These are phyloP conservation scores for Boletus tomentosulus DNA, from an alignment of 768 basidiomycete species.

Conservation along the genomic window DNA sequence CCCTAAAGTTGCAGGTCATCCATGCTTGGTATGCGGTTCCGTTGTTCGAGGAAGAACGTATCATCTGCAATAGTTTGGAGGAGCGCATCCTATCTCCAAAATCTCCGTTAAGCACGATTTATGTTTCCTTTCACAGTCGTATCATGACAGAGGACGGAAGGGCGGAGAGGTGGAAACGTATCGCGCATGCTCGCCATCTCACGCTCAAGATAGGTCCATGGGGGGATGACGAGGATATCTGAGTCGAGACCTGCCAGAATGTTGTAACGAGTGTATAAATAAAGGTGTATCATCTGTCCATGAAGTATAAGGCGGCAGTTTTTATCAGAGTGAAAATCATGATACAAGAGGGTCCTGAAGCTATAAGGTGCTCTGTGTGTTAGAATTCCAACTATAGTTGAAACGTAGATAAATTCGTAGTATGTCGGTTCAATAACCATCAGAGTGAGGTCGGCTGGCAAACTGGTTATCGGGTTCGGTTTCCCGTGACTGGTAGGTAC, in stretches of 20 bases:
- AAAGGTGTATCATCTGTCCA: conserved; percentile 1
- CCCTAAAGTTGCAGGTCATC: conserved; percentile 35
- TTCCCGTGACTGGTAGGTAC: conserved; percentile 24
- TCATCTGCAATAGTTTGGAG: conserved; percentile 30
- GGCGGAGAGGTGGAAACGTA: conserved; percentile 22
- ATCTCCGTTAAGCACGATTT: conserved; percentile 6
- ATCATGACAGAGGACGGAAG: conserved; percentile 22
- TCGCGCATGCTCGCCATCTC: conserved; percentile 20
- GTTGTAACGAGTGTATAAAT: background rate
- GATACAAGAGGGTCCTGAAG: background rate
- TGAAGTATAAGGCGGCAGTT: background rate
- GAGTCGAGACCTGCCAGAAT: background rate
- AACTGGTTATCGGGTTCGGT: conserved; percentile 33
- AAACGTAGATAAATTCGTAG: background rate
- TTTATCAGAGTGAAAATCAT: background rate
- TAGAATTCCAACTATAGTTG: background rate
- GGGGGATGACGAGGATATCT: conserved; percentile 21
- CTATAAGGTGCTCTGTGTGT: background rate
- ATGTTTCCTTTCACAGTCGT: conserved; percentile 17
- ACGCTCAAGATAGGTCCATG: conserved; percentile 28
- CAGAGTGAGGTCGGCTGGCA: conserved; percentile 38
- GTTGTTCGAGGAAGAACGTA: conserved; percentile 29
- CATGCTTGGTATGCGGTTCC: conserved; percentile 33
- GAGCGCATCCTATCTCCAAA: conserved; percentile 11
- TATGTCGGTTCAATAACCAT: conserved; percentile 35